Evolutionary conservation across 768 basidiomycete genomes (phyloP), one percentile per base, ranked within the genome.

Genomic region (Dictyophora rubrovolvata): DNA sequence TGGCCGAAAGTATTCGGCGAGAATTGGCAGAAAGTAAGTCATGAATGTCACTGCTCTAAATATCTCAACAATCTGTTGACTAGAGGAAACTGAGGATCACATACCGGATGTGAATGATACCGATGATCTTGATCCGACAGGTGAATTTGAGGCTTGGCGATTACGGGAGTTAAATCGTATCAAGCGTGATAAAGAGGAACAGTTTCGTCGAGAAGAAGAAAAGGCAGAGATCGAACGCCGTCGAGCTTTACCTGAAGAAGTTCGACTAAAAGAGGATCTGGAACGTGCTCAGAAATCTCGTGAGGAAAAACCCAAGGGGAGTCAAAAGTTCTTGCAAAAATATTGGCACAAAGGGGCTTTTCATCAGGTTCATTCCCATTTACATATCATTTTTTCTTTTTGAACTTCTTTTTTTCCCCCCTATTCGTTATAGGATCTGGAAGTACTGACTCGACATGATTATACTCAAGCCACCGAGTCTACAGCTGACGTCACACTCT

Each of bases 331-430:
- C 73, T 71, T 98, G 62, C 93, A 98, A 70, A 98, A 96, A 72
- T 99, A 96, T 70, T 98, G 93, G 85, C 96, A 99, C 76, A 97
- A 95, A 72, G 96, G 96, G 65, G 96, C 95, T 61, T 99, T 98
- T 77, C 93, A 96, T 70, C 91, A 94, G 81, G 93, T 89, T 60
- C 34, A 78, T 68, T 11, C 47, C 3, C 7, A 1, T 46, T 28
- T n/a, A 28, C 12, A 21, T 34, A 9, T 57, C 11, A 49, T 35
- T 37, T 14, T 36, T 4, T 11, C n/a, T n/a, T n/a, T n/a, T n/a
- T n/a, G n/a, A n/a, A 28, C 59, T 23, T 54, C 46, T 48, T 49
- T 37, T n/a, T 17, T 60, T n/a, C 55, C 58, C 60, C 21, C 54
- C 33, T 55, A n/a, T 36, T 55, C 46, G 42, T 56, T 46, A 42